A percentile compares a stretch with the other conserved stretches of the same genome.
Evolutionary conservation across 2,329 filamentous ascomycete genomes (phyloP).

Genomic region (Ceratocystis papillata): DNA sequence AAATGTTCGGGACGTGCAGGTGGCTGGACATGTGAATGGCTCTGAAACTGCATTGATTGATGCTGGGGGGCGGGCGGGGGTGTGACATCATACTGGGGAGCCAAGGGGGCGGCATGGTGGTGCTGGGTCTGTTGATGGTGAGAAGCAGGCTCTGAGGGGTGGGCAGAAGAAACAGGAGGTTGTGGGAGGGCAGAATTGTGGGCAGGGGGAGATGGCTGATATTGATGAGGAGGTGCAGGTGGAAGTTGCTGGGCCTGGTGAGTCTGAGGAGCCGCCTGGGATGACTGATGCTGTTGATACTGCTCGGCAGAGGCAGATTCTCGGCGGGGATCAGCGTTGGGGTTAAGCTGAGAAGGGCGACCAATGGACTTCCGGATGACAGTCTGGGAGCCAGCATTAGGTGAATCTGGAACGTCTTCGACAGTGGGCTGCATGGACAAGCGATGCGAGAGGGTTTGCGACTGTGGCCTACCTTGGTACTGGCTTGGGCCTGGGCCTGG

Average conservation of each 20-base stretch:
- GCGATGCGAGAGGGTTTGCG: constrained; percentile 30
- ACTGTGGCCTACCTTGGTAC: not conserved
- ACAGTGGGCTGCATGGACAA: constrained; percentile 51
- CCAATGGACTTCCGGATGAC: constrained; percentile 19
- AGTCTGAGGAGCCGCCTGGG: not conserved
- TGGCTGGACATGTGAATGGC: constrained; percentile 1
- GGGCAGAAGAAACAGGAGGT: not conserved
- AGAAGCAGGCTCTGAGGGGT: not conserved
- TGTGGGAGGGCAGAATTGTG: not conserved
- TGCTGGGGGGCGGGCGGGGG: not conserved
- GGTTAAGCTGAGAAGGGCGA: constrained; percentile 14
- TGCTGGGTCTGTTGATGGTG: not conserved
- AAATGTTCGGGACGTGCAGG: not conserved
- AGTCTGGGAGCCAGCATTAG: constrained; percentile 25
- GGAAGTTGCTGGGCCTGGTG: constrained; percentile 11
- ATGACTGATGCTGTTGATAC: constrained; percentile 17
- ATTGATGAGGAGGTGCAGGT: not conserved
- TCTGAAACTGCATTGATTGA: not conserved
- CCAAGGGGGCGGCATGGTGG: not conserved
- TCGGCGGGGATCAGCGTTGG: not conserved
- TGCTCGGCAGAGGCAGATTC: constrained; percentile 18
- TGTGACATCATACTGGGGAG: not conserved
- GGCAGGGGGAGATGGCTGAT: constrained; percentile 5
- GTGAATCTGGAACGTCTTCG: constrained; percentile 52
- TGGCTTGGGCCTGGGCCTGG: not conserved